Evolutionary conservation across 768 basidiomycete genomes (phyloP), one percentile per base, ranked within the genome.

Genomic region (Lactifluus hygrophoroides): DNA sequence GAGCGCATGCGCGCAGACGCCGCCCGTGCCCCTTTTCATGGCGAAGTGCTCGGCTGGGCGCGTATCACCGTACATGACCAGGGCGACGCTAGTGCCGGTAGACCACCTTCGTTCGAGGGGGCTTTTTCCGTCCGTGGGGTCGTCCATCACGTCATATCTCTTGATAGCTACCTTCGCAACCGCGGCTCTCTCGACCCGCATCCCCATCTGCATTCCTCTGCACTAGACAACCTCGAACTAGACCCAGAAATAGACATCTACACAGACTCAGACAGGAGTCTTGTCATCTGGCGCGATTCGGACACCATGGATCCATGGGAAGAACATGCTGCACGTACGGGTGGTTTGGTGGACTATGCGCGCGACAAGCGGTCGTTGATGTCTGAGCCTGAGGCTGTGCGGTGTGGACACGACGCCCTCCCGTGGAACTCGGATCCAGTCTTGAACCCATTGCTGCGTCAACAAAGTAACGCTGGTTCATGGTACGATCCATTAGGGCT

Each of bases 281-380:
- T 92, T 56, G 83, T 94, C 54, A 80, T 92, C 49, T 90, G 86
- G 79, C 76, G 86, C 47, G 85, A 91, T 63, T 78, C 78, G 23
- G 89, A 91, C 72, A 74, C 81, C 27, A 80, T 82, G 76, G 76
- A 75, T 10, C 68, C 71, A 23, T 74, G 78, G 53, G 81, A 84
- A 66, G 79, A 80, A 60, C 70, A 70, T 51, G 51, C 65, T 42
- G 73, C 66, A 27, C 69, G 65, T 58, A 71, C 65, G 45, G 73
- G 70, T 27, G 16, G 44, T 17, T 32, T 57, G 32, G 19, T 46
- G 50, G 60, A 51, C 48, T 37, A 47, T 42, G 52, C 56, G 45
- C 53, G 55, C n/a, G 46, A 54, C 46, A 27, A 27, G 25, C 30
- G 46, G 11, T 47, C 51, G 28, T 48, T 40, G 40, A 28, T 11